Percentiles rank a stretch among this genome's conserved stretches.
phyloP scores from a whole-genome alignment of 2,329 filamentous ascomycete genomes.

The Beauveria sp. region DNA sequence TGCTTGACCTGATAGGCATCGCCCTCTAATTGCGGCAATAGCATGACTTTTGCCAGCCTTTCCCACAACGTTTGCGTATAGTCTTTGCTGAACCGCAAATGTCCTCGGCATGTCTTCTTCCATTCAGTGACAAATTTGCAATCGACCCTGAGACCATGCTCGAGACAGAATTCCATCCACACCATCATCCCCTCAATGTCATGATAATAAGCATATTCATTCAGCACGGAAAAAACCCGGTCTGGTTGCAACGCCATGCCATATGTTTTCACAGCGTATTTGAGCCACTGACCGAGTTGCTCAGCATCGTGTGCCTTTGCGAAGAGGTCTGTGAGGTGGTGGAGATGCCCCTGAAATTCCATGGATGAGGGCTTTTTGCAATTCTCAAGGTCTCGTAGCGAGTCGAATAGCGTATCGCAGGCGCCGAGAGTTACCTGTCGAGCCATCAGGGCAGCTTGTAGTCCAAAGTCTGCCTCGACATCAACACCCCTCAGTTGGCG shows the following conservation, averaged over 20 bases:
- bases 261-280: constrained; percentile 19
- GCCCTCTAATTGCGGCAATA: not conserved
- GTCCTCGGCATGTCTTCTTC: not conserved
- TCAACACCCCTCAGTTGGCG: not conserved
- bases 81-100: constrained; percentile 4
- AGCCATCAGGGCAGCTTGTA: constrained; percentile 4
- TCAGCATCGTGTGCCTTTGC: constrained; percentile 18
- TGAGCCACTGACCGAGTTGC: constrained; percentile 24
- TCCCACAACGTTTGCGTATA: not conserved
- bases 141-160: constrained; percentile 22
- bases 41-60: not conserved
- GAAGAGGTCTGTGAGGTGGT: constrained; percentile 14
- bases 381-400: not conserved
- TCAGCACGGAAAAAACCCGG: constrained; percentile 24
- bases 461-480: not conserved
- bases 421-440: not conserved
- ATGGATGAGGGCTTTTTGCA: not conserved
- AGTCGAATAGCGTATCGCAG: not conserved
- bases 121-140: constrained; percentile 23
- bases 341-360: not conserved
- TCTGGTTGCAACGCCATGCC: constrained; percentile 20
- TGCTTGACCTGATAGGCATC: not conserved
- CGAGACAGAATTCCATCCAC: constrained; percentile 27
- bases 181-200: constrained; percentile 20
- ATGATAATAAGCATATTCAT: constrained; percentile 23